These are phyloP conservation scores for Waltergamsia citrina DNA, from an alignment of 2,329 filamentous ascomycete genomes.

Conservation along the genomic window DNA sequence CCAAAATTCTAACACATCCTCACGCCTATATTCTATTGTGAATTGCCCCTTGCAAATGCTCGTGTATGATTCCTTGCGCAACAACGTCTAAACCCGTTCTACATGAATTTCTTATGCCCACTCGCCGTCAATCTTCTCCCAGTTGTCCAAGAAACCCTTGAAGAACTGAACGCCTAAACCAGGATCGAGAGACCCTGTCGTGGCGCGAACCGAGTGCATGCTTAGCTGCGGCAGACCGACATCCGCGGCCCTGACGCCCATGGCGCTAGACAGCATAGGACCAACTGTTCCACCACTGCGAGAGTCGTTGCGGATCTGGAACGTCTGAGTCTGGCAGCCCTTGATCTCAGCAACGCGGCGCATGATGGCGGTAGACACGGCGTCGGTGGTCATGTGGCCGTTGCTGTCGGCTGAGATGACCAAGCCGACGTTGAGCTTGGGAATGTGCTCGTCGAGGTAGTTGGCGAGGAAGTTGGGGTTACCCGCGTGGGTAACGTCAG, in stretches of 20 bases:
- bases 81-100: neutral
- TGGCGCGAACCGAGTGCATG: constrained; percentile 90
- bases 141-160: constrained; percentile 80
- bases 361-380: constrained; percentile 73
- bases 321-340: constrained; percentile 67
- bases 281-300: constrained; percentile 91
- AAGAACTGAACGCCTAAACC: constrained; percentile 83
- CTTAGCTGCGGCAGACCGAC: constrained; percentile 84
- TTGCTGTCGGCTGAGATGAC: constrained; percentile 75
- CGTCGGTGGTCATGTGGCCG: constrained; percentile 93
- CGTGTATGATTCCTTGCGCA: too few species aligned
- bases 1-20: too few species aligned
- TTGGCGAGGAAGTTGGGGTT: constrained; percentile 85
- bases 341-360: constrained; percentile 67
- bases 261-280: constrained; percentile 71
- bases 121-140: constrained; percentile 75
- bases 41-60: too few species aligned
- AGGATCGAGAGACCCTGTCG: constrained; percentile 76
- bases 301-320: constrained; percentile 91
- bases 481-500: constrained; percentile 87
- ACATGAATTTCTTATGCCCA: constrained; percentile 40
- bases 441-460: constrained; percentile 80
- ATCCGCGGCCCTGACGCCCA: constrained; percentile 78
- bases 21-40: too few species aligned
- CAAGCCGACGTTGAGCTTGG: constrained; percentile 81